Evolutionary conservation across 139 green algal species (phyloP), one percentile per base, ranked within the genome.

Genomic region (Chlamydomonas incerta): DNA sequence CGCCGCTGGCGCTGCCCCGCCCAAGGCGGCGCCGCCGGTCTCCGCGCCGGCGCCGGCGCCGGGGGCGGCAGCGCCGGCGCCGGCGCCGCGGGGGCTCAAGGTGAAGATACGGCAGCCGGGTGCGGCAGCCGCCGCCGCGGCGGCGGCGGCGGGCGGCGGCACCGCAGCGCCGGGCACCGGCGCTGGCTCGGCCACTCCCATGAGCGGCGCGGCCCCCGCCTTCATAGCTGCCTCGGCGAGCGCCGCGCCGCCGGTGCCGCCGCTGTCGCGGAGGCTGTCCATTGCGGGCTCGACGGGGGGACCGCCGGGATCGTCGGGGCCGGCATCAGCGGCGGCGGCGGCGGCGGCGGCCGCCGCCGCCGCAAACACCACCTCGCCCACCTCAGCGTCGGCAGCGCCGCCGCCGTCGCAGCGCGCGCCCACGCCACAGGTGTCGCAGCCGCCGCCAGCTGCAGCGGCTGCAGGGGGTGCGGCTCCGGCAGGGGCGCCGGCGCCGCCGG

Each of bases 241-340:
- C 5, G 71, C 17, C 37, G 70, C 9, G 28, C 18, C 72, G 41
- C 71, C 58, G 11, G 6, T 28, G 72, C 13, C 72, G 11, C 26
- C 74, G 8, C 55, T 82, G 9, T 57, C 74, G 0, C 74, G 74
- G 20, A 34, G 74, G 20, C 24, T 52, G 24, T 82, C 74, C 0
- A 26, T 82, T 18, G 74, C 74, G 35, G 74, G 74, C 34, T 82
- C 74, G 23, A 82, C 74, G 5, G 74, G 74, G 34, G 74, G 29
- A 0, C 74, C 74, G 21, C 74, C 55, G 11, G 33, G 57, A 3
- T 0, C 28, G 60, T 24, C 21, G 9, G 8, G 18, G 23, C 23
- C 21, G 18, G 60, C 18, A 2, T 66, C 65, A 11, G 65, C 65
- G n/a, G n/a, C 63, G 2, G 23, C 60, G 60, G 13, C 60, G 23